Evolutionary conservation across 192 early-diverging fungal species (phyloP), one percentile per base, ranked within the genome.

Genomic region (Umbelopsis ramanniana): DNA sequence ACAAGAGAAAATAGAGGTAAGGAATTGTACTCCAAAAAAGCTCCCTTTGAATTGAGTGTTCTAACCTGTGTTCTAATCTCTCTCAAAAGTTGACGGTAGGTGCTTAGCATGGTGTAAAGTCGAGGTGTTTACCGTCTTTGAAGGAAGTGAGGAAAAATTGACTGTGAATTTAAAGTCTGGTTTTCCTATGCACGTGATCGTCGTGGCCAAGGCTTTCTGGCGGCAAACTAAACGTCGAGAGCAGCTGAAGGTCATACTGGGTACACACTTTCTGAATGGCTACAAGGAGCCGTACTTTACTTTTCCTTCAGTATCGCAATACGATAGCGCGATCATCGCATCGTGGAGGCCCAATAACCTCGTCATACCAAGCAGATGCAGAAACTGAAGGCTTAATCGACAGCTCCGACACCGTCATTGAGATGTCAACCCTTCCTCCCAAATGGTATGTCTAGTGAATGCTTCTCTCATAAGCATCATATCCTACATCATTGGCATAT

Each of bases 221-320:
- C 40, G 40, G 40, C 11, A 7, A 43, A 43, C 40, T 5, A 43
- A 43, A 43, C 40, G 40, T 43, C 40, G 40, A 43, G 40, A 48
- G 19, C 47, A 14, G 12, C 15, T 19, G 29, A 37, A 19, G 57
- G 23, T 26, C 12, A 63, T 63, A 43, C 40, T 63, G 57, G 33
- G 57, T 35, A n/a, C 33, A 6, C 26, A 26, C 33, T 22, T 63
- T 63, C 57, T 63, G 33, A 63, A 93, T 93, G 92, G 93, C 97
- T 6, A 94, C 95, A 14, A 88, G 97, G 68, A 92, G 88, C 76
- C 91, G 96, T 75, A 97, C 95, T 37, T 86, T 95, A 52, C 84
- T 98, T 19, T 98, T 97, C 80, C 79, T 96, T 55, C 94, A 98
- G 83, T 97, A 93, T 83, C 88, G 97, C 67, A 95, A 96, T 74